Evolutionary conservation across 352 stramenopile genomes (phyloP).

Genomic region (Pythium monospermum): DNA sequence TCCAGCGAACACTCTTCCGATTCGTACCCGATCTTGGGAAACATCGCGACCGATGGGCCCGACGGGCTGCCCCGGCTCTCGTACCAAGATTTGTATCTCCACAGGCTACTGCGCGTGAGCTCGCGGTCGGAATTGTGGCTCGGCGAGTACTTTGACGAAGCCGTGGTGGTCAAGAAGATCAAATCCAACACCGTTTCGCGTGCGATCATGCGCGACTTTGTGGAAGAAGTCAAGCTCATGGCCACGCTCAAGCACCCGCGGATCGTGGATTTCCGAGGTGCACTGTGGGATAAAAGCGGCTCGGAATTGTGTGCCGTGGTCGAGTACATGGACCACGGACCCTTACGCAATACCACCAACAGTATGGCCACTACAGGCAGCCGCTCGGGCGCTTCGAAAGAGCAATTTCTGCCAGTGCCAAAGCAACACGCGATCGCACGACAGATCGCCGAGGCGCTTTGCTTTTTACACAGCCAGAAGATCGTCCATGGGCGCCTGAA

Average conservation of each 20-base stretch:
- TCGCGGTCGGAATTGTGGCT: slow-evolving; percentile 71
- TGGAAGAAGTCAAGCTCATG: slow-evolving; percentile 81
- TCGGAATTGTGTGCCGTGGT: slow-evolving; percentile 71
- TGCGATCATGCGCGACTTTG: slow-evolving; percentile 59
- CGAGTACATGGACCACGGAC: slow-evolving; percentile 58
- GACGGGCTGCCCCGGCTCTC: slow-evolving; percentile 59
- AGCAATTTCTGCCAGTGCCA: slow-evolving; percentile 34
- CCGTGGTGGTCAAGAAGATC: slow-evolving; percentile 78
- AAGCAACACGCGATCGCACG: slow-evolving; percentile 68
- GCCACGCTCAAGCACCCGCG: slow-evolving; percentile 54
- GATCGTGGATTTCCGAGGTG: slow-evolving; percentile 64
- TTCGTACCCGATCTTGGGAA: slow-evolving; percentile 50
- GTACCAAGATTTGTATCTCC: slow-evolving; percentile 67
- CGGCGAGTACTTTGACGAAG: slow-evolving; percentile 57
- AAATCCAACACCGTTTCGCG: slow-evolving; percentile 68
- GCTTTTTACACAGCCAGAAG: slow-evolving; percentile 58
- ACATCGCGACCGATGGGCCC: slow-evolving; percentile 59
- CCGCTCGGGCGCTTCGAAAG: too few relatives aligned
- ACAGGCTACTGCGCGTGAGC: slow-evolving; percentile 71
- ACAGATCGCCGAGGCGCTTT: slow-evolving; percentile 63
- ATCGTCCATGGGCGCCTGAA: slow-evolving; percentile 77
- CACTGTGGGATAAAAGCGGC: slow-evolving; percentile 68
- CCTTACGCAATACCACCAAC: slow-evolving; percentile 56
- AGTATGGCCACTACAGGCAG: slow-evolving; percentile 28
- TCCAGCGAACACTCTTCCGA: slow-evolving; percentile 53